Percentiles rank a stretch among this genome's conserved stretches.
Conservation (phyloP, 805 yeast species). For the Henningerozyma blattae region DNA sequence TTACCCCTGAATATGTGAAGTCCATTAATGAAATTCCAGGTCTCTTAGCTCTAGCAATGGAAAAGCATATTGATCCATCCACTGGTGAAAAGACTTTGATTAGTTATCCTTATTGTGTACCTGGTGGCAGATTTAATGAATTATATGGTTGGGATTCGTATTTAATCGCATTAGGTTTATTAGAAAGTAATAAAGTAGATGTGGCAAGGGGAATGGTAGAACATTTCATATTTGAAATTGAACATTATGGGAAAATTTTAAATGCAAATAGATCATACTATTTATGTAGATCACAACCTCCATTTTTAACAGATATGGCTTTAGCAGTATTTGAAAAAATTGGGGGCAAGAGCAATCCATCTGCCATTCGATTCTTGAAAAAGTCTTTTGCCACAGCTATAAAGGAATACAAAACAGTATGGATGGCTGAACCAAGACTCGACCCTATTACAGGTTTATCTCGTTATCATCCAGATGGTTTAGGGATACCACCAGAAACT, state of each 20-base stretch:
- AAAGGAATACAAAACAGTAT: slow-evolving; percentile 69
- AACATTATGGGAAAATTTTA: slow-evolving; percentile 81
- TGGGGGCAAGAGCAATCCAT: slow-evolving; percentile 33
- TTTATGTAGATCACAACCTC: slow-evolving; percentile 89
- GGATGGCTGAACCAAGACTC: slow-evolving; percentile 65
- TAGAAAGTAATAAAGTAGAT: slow-evolving; percentile 51
- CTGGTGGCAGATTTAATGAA: slow-evolving; percentile 96
- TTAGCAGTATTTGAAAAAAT: slow-evolving; percentile 51
- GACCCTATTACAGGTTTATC: slow-evolving; percentile 71
- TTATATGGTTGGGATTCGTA: slow-evolving; percentile 98
- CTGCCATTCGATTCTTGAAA: slow-evolving; percentile 47
- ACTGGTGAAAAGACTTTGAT: slow-evolving; percentile 38
- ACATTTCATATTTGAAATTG: slow-evolving; percentile 82
- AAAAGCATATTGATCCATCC: slow-evolving; percentile 36
- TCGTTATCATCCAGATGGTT: slow-evolving; percentile 79
- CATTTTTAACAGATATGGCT: slow-evolving; percentile 90
- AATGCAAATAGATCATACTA: slow-evolving; percentile 92
- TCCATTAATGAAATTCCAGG: slow-evolving; percentile 80
- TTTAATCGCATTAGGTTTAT: slow-evolving; percentile 75
- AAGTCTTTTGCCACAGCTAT: slow-evolving; percentile 70
- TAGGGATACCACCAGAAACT: slow-evolving; percentile 95
- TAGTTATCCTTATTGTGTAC: slow-evolving; percentile 83
- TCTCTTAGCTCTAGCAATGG: slow-evolving; percentile 66
- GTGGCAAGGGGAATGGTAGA: slow-evolving; percentile 85
- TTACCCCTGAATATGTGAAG: slow-evolving; percentile 67